Evolutionary conservation across 164 flowering plant genomes (phyloP).

Genomic region (Vitis rupestris): DNA sequence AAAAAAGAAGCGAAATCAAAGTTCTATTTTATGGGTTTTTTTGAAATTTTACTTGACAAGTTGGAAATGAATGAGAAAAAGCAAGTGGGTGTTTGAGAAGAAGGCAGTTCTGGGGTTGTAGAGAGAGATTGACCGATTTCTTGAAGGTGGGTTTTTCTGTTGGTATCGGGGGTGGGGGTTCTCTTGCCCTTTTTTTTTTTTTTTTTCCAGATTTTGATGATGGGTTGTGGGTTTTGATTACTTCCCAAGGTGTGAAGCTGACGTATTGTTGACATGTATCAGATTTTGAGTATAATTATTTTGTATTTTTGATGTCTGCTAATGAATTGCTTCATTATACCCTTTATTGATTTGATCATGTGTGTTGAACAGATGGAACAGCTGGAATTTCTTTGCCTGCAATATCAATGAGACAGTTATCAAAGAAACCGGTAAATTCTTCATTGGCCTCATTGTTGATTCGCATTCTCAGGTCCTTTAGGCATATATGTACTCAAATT

Average conservation of each 20-base stretch:
- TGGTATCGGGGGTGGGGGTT: too few species aligned
- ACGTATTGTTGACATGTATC: neutral
- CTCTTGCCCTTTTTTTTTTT: too few species aligned
- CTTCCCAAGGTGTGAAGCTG: neutral
- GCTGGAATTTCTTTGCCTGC: constrained; percentile 96
- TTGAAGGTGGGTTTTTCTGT: neutral
- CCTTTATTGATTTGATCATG: neutral
- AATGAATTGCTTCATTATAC: too few species aligned
- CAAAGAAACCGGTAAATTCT: constrained; percentile 68
- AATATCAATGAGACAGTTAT: constrained; percentile 76
- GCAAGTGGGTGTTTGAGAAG: too few species aligned
- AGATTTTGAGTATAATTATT: neutral
- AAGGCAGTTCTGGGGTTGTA: neutral
- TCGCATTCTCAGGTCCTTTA: neutral
- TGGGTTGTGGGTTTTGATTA: neutral
- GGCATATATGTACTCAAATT: too few species aligned
- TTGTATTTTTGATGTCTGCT: neutral
- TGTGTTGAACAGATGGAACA: constrained; percentile 74
- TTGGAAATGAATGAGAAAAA: too few species aligned
- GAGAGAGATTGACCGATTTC: neutral
- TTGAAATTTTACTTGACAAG: too few species aligned
- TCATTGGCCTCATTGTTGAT: neutral
- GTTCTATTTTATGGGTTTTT: neutral
- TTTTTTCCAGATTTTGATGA: neutral
- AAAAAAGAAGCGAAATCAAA: too few species aligned